These are phyloP conservation scores for Dysphania ambrosioides DNA, from an alignment of 148 eudicot genomes.

Conservation along the genomic window DNA sequence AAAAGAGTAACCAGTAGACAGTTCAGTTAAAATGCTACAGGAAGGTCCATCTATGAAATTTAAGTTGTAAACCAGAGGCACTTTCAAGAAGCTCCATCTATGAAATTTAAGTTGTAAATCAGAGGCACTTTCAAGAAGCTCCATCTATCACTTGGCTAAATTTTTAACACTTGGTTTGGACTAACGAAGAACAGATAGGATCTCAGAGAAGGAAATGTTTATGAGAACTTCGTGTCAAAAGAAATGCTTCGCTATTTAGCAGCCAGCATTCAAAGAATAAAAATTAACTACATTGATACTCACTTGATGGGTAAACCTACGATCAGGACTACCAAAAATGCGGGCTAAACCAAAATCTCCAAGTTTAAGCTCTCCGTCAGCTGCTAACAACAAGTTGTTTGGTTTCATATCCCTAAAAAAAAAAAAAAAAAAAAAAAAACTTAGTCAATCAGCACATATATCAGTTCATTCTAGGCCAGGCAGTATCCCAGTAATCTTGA, in stretches of 20 bases:
- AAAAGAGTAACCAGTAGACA: neutral
- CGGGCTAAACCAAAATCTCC: constrained; percentile 98
- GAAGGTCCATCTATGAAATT: neutral
- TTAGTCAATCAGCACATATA: constrained; percentile 16
- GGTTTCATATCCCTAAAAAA: constrained; percentile 96
- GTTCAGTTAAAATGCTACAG: neutral
- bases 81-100: too few relatives aligned
- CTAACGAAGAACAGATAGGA: too few relatives aligned
- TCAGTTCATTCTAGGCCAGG: constrained; percentile 17
- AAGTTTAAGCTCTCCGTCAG: constrained; percentile 85
- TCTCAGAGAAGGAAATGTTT: too few relatives aligned
- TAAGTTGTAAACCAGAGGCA: too few relatives aligned
- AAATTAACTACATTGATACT: constrained; percentile 13
- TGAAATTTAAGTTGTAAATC: too few relatives aligned
- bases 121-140: too few relatives aligned
- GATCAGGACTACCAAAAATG: constrained; percentile 92
- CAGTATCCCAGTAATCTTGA: neutral
- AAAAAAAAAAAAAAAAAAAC: constrained; percentile 16
- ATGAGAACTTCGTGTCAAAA: neutral
- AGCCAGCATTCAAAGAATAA: neutral
- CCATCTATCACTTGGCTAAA: too few relatives aligned
- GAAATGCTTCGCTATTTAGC: neutral
- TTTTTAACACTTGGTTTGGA: too few relatives aligned
- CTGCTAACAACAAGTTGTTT: constrained; percentile 80
- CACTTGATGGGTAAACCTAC: constrained; percentile 96